Evolutionary conservation across 2,329 filamentous ascomycete genomes (phyloP).

Genomic region (Cercospora nicotianae): DNA sequence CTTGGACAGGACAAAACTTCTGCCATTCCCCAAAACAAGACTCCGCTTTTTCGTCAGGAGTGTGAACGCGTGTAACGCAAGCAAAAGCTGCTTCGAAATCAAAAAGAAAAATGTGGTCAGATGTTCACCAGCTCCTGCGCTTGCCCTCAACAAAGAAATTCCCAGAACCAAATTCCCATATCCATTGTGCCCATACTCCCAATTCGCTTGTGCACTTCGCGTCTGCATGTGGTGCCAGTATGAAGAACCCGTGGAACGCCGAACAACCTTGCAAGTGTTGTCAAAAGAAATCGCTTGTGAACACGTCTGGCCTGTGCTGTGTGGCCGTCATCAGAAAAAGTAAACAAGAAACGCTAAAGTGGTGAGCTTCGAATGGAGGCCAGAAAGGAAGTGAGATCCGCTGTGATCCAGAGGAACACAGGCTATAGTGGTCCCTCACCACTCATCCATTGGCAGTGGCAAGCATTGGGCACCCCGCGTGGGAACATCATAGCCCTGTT

Average conservation of each 20-base stretch:
- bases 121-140: constrained; percentile 20
- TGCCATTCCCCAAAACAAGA: not conserved
- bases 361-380: not conserved
- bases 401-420: not conserved
- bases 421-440: constrained; percentile 16
- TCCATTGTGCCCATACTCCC: constrained; percentile 2
- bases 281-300: not conserved
- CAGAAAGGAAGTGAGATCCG: not conserved
- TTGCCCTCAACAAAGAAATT: constrained; percentile 1
- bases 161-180: constrained; percentile 5
- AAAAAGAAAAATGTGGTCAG: not conserved
- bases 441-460: constrained; percentile 43
- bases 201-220: constrained; percentile 12
- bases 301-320: constrained; percentile 14
- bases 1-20: not conserved
- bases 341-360: constrained; percentile 5
- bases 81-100: not conserved
- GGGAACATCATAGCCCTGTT: constrained; percentile 23
- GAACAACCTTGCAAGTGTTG: not conserved
- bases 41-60: constrained; percentile 16
- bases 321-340: constrained; percentile 11
- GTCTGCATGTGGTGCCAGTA: constrained; percentile 7
- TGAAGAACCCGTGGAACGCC: constrained; percentile 12
- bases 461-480: constrained; percentile 30
- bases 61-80: not conserved